phyloP scores from a whole-genome alignment of 352 stramenopile species.

The Halophytophthora batemanensis region DNA sequence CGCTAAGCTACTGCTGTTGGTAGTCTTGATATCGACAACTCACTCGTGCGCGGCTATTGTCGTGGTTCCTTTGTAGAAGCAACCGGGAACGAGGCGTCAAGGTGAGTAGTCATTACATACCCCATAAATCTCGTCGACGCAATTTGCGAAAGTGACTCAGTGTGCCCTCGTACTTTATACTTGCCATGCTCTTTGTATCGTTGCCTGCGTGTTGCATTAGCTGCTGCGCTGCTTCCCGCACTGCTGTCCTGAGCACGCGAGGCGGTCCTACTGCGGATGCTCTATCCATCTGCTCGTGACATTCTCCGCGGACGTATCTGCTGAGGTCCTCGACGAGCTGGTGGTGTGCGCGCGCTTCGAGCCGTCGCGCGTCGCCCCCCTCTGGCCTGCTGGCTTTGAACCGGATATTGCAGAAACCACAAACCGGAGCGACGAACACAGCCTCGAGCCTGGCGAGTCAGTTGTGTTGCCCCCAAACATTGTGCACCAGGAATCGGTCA shows the following conservation, averaged over 20 bases:
- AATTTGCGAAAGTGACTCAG: not conserved
- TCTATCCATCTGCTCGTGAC: slow-evolving; percentile 28
- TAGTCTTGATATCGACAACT: not conserved
- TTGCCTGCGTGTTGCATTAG: not conserved
- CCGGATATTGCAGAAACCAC: not conserved
- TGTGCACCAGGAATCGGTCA: not conserved
- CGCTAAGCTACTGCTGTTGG: not conserved
- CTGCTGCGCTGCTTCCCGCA: slow-evolving; percentile 33
- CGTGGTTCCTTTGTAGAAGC: slow-evolving; percentile 1
- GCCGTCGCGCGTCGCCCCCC: slow-evolving; percentile 7
- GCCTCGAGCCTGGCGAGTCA: slow-evolving; percentile 1
- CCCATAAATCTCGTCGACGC: not conserved
- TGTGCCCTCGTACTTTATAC: not conserved
- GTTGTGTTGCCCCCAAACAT: slow-evolving; percentile 1
- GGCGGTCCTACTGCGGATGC: slow-evolving; percentile 32
- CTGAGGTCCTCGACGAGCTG: slow-evolving; percentile 5
- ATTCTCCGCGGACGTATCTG: slow-evolving; percentile 4
- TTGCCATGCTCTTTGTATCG: not conserved
- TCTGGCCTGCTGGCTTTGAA: slow-evolving; percentile 2
- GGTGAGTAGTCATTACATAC: not conserved
- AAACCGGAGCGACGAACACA: slow-evolving; percentile 3
- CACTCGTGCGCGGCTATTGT: not conserved
- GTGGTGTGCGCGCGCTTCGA: slow-evolving; percentile 27
- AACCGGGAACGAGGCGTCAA: slow-evolving; percentile 10
- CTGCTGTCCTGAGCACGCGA: slow-evolving; percentile 29